Evolutionary conservation across 2,329 filamentous ascomycete species (phyloP), one percentile per base, ranked within the genome.

Genomic region (Ceratocystiopsis sp.): DNA sequence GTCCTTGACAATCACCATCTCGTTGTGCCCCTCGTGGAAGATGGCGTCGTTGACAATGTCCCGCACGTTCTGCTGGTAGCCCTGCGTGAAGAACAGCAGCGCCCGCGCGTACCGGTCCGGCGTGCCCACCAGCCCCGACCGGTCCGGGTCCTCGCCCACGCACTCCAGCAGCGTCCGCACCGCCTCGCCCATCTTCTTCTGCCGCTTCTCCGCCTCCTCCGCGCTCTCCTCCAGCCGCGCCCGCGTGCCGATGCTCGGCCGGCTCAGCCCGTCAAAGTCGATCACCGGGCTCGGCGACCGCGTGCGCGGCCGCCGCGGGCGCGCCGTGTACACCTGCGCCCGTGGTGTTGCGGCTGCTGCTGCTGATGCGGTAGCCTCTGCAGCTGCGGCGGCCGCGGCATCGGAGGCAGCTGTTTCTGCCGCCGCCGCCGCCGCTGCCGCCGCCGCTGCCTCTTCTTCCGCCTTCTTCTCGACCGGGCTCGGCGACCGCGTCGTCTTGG

Each of bases 1-100:
- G 56, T 96, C 87, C 64, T 93, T 94, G 46, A 98, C 85, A 54
- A 96, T 94, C 29, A 98, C 87, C 65, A 98, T 74, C 62, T 98
- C 91, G 55, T 94, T 91, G 57, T 96, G 89, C 49, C 89, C 85
- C 60, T 96, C 91, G 55, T 94, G 81, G 63, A 98, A 98, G 43
- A 96, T 83, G 16, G 91, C 91, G 44, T 80, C 75, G 59, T 96
- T 96, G 48, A 96, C 84, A 51, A 96, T 82, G 57, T 93, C 84
- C 48, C 78, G 71, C 43, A 95, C 75, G 55, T 95, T 95, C 65
- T 94, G 79, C 64, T 96, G 86, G 59, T 98, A 98, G 37, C 91
- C 91, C 60, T 93, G 86, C 7, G 91, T 98, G 61, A 98, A 86
- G 67, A 82, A 93, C 49, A 96, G 75, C 73, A 98, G 78, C 14